Evolutionary conservation across 441 rosid species (phyloP).

Genomic region (Gossypium aridum): DNA sequence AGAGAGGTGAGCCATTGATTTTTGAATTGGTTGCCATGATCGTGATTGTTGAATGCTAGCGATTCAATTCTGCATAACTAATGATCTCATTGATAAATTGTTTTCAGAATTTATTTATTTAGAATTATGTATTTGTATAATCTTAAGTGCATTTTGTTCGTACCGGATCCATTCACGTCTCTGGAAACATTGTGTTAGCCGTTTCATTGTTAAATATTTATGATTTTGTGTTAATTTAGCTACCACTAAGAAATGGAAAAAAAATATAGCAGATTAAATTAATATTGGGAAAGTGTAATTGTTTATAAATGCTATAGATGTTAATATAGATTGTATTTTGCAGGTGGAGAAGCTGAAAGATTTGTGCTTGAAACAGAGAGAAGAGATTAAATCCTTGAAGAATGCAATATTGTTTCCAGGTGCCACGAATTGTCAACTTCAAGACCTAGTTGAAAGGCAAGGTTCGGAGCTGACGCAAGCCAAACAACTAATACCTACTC

Average conservation of each 20-base stretch:
- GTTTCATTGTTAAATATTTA: not conserved
- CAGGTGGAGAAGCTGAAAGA: conserved; percentile 90
- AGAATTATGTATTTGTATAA: too few relatives aligned
- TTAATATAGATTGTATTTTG: conserved; percentile 13
- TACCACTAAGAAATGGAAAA: not conserved
- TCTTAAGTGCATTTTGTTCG: too few relatives aligned
- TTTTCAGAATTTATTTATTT: too few relatives aligned
- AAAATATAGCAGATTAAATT: not conserved
- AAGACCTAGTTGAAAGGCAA: conserved; percentile 45
- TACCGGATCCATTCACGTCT: too few relatives aligned
- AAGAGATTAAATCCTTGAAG: conserved; percentile 74
- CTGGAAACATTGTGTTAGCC: too few relatives aligned
- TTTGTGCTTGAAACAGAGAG: conserved; percentile 80
- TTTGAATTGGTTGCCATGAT: not conserved
- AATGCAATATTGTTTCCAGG: conserved; percentile 74
- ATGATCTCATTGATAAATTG: too few relatives aligned
- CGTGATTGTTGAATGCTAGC: not conserved
- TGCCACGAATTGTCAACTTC: conserved; percentile 46
- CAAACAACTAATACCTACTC: conserved; percentile 69
- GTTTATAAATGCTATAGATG: not conserved
- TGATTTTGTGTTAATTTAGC: not conserved
- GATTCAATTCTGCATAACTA: not conserved
- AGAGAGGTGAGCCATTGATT: conserved; percentile 36
- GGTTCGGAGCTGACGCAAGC: conserved; percentile 77
- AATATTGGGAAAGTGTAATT: not conserved